Percentiles rank a stretch among this genome's conserved stretches.
Conservation (phyloP, 1,284 basidiomycete genomes). For the Cryptococcus sp. region DNA sequence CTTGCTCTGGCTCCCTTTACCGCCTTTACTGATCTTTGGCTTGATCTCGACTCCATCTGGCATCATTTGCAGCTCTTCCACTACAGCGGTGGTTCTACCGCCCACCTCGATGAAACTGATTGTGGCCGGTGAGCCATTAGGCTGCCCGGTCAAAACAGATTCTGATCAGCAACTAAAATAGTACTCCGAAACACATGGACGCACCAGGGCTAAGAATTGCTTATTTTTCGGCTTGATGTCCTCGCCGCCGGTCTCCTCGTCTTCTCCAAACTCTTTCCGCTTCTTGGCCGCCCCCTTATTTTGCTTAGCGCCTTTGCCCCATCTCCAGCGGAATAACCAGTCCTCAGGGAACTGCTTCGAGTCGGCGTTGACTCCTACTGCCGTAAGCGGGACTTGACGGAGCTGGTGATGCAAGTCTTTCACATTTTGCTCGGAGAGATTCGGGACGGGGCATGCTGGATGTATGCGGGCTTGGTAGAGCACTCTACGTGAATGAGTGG, state of each 20-base stretch:
- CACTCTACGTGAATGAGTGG: constrained; percentile 57
- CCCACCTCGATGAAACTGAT: constrained; percentile 78
- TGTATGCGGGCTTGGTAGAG: constrained; percentile 76
- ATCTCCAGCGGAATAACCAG: constrained; percentile 53
- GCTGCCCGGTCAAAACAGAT: constrained; percentile 54
- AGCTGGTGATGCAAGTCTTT: constrained; percentile 62
- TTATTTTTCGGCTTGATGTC: constrained; percentile 39
- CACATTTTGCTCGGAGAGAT: constrained; percentile 60
- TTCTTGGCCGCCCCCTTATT: constrained; percentile 40
- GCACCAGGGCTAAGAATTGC: constrained; percentile 60
- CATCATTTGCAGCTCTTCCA: constrained; percentile 65
- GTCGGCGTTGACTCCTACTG: constrained; percentile 73
- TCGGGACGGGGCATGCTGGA: constrained; percentile 68
- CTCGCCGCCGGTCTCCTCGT: constrained; percentile 17
- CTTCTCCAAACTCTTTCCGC: constrained; percentile 13
- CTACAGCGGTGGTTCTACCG: constrained; percentile 75
- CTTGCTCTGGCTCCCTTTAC: constrained; percentile 25
- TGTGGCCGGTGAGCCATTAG: constrained; percentile 68
- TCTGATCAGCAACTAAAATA: background rate
- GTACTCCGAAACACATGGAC: constrained; percentile 28
- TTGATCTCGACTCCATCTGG: constrained; percentile 48
- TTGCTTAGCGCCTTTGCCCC: constrained; percentile 72
- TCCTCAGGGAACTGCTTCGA: constrained; percentile 65
- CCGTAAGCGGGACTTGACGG: constrained; percentile 62
- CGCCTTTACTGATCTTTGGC: constrained; percentile 37